A percentile compares a stretch with the other conserved stretches of the same genome.
Evolutionary conservation across 306 rosid genomes (phyloP).

Genomic region (Oxytropis ochrocephala): DNA sequence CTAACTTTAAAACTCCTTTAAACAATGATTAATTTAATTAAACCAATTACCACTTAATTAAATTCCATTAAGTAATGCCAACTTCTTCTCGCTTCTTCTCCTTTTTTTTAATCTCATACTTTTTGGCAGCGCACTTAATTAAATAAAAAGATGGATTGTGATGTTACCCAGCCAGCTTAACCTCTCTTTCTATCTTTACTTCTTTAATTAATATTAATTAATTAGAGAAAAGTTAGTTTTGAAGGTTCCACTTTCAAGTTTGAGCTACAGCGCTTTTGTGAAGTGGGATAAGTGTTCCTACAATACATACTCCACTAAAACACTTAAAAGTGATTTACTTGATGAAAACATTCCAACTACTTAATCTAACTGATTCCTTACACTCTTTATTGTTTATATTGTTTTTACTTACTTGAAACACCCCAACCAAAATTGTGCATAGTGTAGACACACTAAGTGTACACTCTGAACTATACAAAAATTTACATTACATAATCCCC

Average conservation of each 20-base stretch:
- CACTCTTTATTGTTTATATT: too few species aligned
- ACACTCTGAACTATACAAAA: too few species aligned
- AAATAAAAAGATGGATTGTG: neutral
- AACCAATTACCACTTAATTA: slow-evolving; percentile 32
- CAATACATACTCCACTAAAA: too few species aligned
- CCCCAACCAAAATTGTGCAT: too few species aligned
- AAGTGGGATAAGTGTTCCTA: slow-evolving; percentile 27
- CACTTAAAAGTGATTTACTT: too few species aligned
- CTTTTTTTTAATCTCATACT: neutral
- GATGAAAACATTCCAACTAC: too few species aligned
- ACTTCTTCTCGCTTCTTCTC: neutral
- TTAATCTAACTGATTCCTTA: too few species aligned
- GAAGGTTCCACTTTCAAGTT: neutral
- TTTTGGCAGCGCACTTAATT: neutral
- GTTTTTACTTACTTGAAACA: too few species aligned
- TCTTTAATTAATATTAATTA: too few species aligned
- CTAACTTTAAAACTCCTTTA: slow-evolving; percentile 23
- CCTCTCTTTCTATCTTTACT: neutral
- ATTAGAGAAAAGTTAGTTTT: neutral
- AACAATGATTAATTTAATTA: slow-evolving; percentile 24
- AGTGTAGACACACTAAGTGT: too few species aligned
- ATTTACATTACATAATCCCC: too few species aligned
- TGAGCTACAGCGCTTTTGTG: slow-evolving; percentile 18
- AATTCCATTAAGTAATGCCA: slow-evolving; percentile 15
- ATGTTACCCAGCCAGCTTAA: neutral